Evolutionary conservation across 2,329 filamentous ascomycete genomes (phyloP).

Genomic region (Stemphylium lycopersici): DNA sequence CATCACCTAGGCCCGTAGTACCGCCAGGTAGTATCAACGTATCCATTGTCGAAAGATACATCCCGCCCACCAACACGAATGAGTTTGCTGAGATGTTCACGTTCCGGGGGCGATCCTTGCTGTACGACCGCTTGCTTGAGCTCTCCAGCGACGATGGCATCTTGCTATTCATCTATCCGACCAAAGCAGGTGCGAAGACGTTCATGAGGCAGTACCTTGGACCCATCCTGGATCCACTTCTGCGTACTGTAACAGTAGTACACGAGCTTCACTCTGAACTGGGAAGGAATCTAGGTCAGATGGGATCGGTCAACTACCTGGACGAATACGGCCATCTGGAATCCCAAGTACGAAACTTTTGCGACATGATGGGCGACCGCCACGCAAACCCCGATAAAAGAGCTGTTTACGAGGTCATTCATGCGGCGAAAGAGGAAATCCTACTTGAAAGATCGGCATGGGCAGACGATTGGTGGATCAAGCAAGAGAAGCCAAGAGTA

Average conservation of each 20-base stretch:
- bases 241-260: constrained; percentile 64
- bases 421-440: constrained; percentile 59
- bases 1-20: constrained; percentile 63
- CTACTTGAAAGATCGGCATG: constrained; percentile 60
- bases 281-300: constrained; percentile 59
- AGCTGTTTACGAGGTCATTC: constrained; percentile 53
- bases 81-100: constrained; percentile 67
- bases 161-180: constrained; percentile 69
- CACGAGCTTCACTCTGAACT: constrained; percentile 65
- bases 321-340: constrained; percentile 61
- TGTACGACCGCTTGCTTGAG: constrained; percentile 66
- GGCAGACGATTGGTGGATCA: constrained; percentile 67
- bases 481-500: constrained; percentile 67
- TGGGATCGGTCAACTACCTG: constrained; percentile 61
- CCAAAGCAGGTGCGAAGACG: constrained; percentile 60
- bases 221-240: constrained; percentile 65
- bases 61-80: constrained; percentile 65
- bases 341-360: constrained; percentile 38
- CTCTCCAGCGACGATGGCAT: constrained; percentile 63
- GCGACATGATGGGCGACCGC: constrained; percentile 34
- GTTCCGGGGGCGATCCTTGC: constrained; percentile 58
- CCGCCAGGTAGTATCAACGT: constrained; percentile 66
- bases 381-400: constrained; percentile 35
- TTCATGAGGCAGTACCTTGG: constrained; percentile 66
- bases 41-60: constrained; percentile 68